These are phyloP conservation scores for Cordyceps cateniannulata DNA, from an alignment of 2,329 filamentous ascomycete genomes.

Conservation along the genomic window DNA sequence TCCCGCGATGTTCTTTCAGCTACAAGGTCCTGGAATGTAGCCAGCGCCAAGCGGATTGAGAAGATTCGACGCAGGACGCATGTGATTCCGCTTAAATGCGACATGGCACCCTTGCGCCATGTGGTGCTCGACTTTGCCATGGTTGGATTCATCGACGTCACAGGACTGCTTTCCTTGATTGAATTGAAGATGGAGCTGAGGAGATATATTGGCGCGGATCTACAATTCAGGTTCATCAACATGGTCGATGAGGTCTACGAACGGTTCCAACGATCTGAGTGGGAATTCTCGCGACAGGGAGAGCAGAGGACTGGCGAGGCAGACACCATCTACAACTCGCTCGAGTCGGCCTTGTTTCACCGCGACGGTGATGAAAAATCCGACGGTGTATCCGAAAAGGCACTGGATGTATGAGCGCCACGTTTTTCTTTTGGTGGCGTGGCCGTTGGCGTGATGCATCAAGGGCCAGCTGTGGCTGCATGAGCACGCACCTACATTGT, in stretches of 20 bases:
- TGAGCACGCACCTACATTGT: neutral
- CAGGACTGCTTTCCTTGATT: slow-evolving; percentile 41
- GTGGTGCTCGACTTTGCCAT: slow-evolving; percentile 47
- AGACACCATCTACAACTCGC: slow-evolving; percentile 17
- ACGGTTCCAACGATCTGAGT: slow-evolving; percentile 32
- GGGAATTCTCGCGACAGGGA: slow-evolving; percentile 27
- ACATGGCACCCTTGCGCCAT: slow-evolving; percentile 34
- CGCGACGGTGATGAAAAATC: slow-evolving; percentile 15
- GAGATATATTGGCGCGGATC: slow-evolving; percentile 39
- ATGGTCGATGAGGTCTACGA: slow-evolving; percentile 36
- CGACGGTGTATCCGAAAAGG: slow-evolving; percentile 16
- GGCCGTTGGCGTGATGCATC: neutral
- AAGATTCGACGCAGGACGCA: slow-evolving; percentile 36
- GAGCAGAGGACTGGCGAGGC: slow-evolving; percentile 18
- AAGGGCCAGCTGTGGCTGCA: neutral
- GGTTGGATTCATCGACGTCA: slow-evolving; percentile 48
- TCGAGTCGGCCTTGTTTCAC: slow-evolving; percentile 17
- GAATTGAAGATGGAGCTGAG: slow-evolving; percentile 42
- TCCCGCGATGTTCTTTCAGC: slow-evolving; percentile 30
- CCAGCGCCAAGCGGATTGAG: slow-evolving; percentile 38
- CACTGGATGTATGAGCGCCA: slow-evolving; percentile 14
- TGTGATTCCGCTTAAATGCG: slow-evolving; percentile 26
- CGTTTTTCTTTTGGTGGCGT: neutral
- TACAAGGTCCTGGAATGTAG: slow-evolving; percentile 49
- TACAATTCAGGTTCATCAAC: slow-evolving; percentile 43